Evolutionary conservation across 192 early-diverging fungal genomes (phyloP).

Genomic region (Geranomyces variabilis): DNA sequence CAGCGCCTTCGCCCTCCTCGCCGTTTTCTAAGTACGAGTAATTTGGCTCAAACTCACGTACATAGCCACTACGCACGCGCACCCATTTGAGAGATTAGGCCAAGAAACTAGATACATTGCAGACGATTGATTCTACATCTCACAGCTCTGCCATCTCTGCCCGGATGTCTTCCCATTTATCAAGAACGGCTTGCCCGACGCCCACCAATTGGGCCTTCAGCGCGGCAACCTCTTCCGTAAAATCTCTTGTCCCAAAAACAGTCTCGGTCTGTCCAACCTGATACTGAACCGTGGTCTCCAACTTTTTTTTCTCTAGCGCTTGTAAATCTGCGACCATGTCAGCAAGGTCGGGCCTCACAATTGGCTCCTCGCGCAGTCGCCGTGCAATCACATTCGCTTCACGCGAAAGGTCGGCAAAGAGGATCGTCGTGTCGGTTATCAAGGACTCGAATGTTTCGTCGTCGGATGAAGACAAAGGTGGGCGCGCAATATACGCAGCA

Average conservation of each 20-base stretch:
- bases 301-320: neutral
- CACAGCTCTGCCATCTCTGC: slow-evolving; percentile 17
- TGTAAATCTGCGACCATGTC: slow-evolving; percentile 2
- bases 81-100: too few species aligned
- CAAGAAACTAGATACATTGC: too few species aligned
- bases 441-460: neutral
- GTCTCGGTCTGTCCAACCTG: slow-evolving; percentile 17
- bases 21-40: slow-evolving; percentile 73
- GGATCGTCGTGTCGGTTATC: slow-evolving; percentile 4
- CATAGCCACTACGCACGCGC: too few species aligned
- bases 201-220: neutral
- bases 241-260: slow-evolving; percentile 7
- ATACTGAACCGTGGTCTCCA: slow-evolving; percentile 9
- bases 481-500: too few species aligned
- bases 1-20: slow-evolving; percentile 90
- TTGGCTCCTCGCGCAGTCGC: neutral
- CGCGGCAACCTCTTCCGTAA: slow-evolving; percentile 3
- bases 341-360: neutral
- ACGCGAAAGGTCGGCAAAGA: slow-evolving; percentile 3
- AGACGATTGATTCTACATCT: neutral
- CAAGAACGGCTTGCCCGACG: neutral
- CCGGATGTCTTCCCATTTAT: slow-evolving; percentile 14
- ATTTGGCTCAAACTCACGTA: too few species aligned
- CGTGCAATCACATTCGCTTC: neutral
- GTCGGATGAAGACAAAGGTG: too few species aligned